Percentiles rank a stretch among this genome's conserved stretches.
Conservation (phyloP, 805 yeast species). For the Saccharomyces mikatae region DNA sequence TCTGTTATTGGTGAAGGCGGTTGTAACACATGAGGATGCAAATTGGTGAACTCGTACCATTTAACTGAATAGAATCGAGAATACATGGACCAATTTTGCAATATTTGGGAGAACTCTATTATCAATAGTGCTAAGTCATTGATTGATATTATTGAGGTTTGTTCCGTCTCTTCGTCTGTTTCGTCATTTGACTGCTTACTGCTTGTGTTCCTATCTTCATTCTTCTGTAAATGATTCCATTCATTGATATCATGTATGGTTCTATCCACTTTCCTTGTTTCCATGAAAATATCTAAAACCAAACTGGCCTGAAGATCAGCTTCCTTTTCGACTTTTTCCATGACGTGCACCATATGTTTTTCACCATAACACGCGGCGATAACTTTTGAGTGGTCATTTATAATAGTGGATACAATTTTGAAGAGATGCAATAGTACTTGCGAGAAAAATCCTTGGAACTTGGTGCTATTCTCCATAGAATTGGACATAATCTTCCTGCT, state of each 20-base stretch:
- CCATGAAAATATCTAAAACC: slow-evolving; percentile 79
- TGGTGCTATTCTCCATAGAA: slow-evolving; percentile 24
- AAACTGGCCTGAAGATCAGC: slow-evolving; percentile 90
- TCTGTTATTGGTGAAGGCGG: slow-evolving; percentile 22
- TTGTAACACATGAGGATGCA: slow-evolving; percentile 3
- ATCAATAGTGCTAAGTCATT: slow-evolving; percentile 31
- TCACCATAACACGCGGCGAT: slow-evolving; percentile 66
- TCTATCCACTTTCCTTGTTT: slow-evolving; percentile 53
- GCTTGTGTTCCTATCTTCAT: slow-evolving; percentile 4
- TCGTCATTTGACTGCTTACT: slow-evolving; percentile 10
- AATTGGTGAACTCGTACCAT: slow-evolving; percentile 43
- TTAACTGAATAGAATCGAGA: slow-evolving; percentile 61
- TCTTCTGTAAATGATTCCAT: slow-evolving; percentile 4
- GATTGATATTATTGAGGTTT: slow-evolving; percentile 13
- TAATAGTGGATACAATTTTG: slow-evolving; percentile 75
- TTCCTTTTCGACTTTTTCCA: slow-evolving; percentile 72
- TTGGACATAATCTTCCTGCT: slow-evolving; percentile 55
- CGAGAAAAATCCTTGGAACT: slow-evolving; percentile 36
- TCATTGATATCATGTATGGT: slow-evolving; percentile 38
- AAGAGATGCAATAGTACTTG: slow-evolving; percentile 59
- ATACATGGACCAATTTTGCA: slow-evolving; percentile 81
- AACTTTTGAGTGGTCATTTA: slow-evolving; percentile 77
- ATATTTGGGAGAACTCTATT: slow-evolving; percentile 63
- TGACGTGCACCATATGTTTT: slow-evolving; percentile 53
- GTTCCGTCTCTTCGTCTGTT: slow-evolving; percentile 26